phyloP scores from a whole-genome alignment of 2,329 filamentous ascomycete genomes.

The Pleomassaria siparia region DNA sequence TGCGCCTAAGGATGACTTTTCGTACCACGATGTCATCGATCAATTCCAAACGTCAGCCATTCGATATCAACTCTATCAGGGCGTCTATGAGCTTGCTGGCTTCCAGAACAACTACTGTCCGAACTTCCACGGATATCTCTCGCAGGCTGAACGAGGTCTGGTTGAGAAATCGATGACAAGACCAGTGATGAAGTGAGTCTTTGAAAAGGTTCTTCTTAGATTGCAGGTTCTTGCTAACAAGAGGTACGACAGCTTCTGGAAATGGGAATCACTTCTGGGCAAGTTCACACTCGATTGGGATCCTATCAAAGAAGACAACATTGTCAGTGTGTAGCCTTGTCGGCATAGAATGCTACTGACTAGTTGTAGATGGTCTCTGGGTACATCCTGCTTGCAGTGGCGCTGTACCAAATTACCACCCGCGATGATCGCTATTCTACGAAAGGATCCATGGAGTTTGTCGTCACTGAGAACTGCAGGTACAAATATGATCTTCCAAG shows the following conservation, averaged over 20 bases:
- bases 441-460: constrained; percentile 13
- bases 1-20: constrained; percentile 16
- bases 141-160: constrained; percentile 8
- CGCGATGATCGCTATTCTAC: constrained; percentile 15
- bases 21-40: constrained; percentile 19
- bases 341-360: too few species aligned
- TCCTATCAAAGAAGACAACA: constrained; percentile 15
- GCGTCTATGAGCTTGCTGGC: constrained; percentile 10
- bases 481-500: constrained; percentile 15
- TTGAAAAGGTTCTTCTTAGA: too few species aligned
- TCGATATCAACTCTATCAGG: constrained; percentile 19
- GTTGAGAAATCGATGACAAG: constrained; percentile 19
- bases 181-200: too few species aligned
- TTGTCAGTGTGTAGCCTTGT: too few species aligned
- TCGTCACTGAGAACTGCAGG: constrained; percentile 11
- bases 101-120: constrained; percentile 15
- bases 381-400: constrained; percentile 12
- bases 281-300: constrained; percentile 20
- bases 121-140: constrained; percentile 18
- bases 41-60: constrained; percentile 22
- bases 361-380: constrained; percentile 24
- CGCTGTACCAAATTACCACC: constrained; percentile 14
- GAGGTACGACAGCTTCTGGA: constrained; percentile 22
- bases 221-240: too few species aligned
- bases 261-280: constrained; percentile 19